Evolutionary conservation across 2,329 filamentous ascomycete genomes (phyloP).

Genomic region (Alternaria consortialis): DNA sequence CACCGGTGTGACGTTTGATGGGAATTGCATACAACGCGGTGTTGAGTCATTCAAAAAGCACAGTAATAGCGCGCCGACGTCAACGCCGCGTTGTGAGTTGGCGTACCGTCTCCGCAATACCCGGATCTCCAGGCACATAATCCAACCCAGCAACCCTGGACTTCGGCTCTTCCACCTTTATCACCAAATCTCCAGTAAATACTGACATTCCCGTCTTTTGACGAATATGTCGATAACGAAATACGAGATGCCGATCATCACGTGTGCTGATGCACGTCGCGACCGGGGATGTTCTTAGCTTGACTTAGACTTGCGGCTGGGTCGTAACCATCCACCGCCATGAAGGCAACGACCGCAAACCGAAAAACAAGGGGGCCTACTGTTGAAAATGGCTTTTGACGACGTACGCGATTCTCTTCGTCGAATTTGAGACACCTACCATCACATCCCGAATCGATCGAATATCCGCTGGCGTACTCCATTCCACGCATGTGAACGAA

Average conservation of each 20-base stretch:
- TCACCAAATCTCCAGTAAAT: conserved; percentile 3
- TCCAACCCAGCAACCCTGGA: not conserved
- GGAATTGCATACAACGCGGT: conserved; percentile 1
- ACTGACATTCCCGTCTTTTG: not conserved
- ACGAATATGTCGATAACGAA: not conserved
- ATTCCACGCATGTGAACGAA: conserved; percentile 2
- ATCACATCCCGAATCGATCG: conserved; percentile 17
- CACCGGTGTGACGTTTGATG: conserved; percentile 4
- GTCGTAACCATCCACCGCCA: conserved; percentile 22
- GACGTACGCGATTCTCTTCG: conserved; percentile 18
- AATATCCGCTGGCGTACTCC: conserved; percentile 1
- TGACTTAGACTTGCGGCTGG: conserved; percentile 24
- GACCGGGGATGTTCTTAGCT: conserved; percentile 26
- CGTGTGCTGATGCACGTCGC: conserved; percentile 43
- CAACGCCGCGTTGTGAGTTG: conserved; percentile 18
- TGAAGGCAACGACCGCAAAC: conserved; percentile 6
- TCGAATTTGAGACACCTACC: conserved; percentile 14
- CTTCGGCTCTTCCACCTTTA: conserved; percentile 3
- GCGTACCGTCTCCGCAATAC: conserved; percentile 21
- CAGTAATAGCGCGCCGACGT: conserved; percentile 11
- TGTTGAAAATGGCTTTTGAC: conserved; percentile 11
- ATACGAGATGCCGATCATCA: conserved; percentile 17
- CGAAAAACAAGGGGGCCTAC: conserved; percentile 2
- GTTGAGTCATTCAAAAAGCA: conserved; percentile 7
- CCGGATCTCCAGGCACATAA: conserved; percentile 8